A percentile compares a stretch with the other conserved stretches of the same genome.
Evolutionary conservation across 441 rosid genomes (phyloP).

Genomic region (Populus hybrid): DNA sequence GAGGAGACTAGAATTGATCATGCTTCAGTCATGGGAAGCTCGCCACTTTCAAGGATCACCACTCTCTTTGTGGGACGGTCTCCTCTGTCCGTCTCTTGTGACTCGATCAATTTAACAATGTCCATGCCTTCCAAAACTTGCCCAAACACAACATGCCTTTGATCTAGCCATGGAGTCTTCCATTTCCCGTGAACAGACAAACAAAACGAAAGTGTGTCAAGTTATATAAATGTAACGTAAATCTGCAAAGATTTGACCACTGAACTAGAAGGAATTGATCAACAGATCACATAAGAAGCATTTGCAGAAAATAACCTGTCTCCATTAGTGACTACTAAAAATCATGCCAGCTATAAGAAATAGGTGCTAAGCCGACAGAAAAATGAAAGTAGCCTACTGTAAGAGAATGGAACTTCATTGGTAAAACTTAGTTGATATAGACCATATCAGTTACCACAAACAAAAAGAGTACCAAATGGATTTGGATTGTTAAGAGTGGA

Average conservation of each 20-base stretch:
- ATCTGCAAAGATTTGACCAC: neutral
- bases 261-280: neutral
- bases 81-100: slow-evolving; percentile 91
- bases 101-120: slow-evolving; percentile 73
- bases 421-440: neutral
- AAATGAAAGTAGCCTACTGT: neutral
- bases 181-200: slow-evolving; percentile 21
- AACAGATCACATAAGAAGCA: neutral
- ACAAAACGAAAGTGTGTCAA: neutral
- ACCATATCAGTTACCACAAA: neutral
- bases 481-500: neutral
- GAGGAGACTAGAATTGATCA: slow-evolving; percentile 21
- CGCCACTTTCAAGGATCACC: slow-evolving; percentile 73
- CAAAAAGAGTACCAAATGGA: neutral
- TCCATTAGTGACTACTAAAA: neutral
- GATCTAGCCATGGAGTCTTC: slow-evolving; percentile 96
- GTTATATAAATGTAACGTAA: neutral
- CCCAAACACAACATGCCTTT: slow-evolving; percentile 94
- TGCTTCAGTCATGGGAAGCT: slow-evolving; percentile 68
- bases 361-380: neutral
- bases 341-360: neutral
- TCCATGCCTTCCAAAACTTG: slow-evolving; percentile 98
- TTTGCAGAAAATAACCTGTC: neutral
- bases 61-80: slow-evolving; percentile 94
- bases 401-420: neutral